These are phyloP conservation scores for Rhododendron vialii DNA, from an alignment of 148 eudicot species.

Conservation along the genomic window DNA sequence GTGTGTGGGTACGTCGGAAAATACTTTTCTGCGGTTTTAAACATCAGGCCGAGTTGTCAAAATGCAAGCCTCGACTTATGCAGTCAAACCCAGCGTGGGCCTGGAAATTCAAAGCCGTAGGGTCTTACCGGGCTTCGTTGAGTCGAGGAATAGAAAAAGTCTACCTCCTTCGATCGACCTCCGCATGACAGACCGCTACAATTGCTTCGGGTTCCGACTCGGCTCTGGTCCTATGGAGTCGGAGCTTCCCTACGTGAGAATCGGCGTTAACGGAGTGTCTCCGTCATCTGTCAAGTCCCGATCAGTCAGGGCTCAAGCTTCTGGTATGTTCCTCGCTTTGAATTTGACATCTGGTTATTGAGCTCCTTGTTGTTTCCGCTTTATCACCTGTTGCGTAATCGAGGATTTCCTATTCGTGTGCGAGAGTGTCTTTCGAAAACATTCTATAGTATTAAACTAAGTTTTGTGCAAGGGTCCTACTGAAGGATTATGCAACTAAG, in stretches of 20 bases:
- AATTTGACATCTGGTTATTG: background rate
- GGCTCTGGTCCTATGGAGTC: slow-evolving; percentile 45
- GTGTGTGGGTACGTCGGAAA: too few species aligned
- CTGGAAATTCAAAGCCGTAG: slow-evolving; percentile 31
- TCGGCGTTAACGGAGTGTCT: slow-evolving; percentile 36
- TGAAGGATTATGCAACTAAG: too few species aligned
- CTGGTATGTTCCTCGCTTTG: slow-evolving; percentile 34
- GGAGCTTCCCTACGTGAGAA: slow-evolving; percentile 31
- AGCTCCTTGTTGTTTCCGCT: background rate
- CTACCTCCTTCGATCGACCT: slow-evolving; percentile 15
- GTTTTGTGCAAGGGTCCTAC: background rate
- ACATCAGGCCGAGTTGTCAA: background rate
- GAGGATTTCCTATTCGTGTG: background rate
- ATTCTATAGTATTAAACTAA: background rate
- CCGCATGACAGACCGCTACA: slow-evolving; percentile 21
- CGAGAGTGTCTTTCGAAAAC: background rate
- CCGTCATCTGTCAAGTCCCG: slow-evolving; percentile 49
- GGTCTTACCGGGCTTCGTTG: slow-evolving; percentile 21
- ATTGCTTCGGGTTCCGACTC: slow-evolving; percentile 30
- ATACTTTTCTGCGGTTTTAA: background rate
- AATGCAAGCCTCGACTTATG: slow-evolving; percentile 49
- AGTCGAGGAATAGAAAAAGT: slow-evolving; percentile 17
- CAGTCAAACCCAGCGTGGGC: slow-evolving; percentile 34
- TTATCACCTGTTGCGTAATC: background rate
- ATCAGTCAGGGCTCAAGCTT: slow-evolving; percentile 64